Evolutionary conservation across 2,329 filamentous ascomycete species (phyloP), one percentile per base, ranked within the genome.

Genomic region (Exophiala mesophila): DNA sequence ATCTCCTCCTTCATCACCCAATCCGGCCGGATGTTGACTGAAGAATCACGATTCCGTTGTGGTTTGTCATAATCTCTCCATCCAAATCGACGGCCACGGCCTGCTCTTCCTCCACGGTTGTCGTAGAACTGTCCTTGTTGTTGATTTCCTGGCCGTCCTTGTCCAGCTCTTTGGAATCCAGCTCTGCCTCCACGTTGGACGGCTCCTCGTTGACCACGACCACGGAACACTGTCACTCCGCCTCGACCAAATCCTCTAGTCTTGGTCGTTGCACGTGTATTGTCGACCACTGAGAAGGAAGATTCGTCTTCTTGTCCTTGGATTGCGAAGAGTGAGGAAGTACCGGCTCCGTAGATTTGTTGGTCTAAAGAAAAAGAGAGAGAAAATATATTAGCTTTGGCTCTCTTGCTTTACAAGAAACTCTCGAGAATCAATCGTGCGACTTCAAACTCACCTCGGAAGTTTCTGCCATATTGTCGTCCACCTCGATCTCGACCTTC

Each of bases 61-160:
- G 92, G 92, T 81, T 97, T 97, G 73, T 98, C 92, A 64, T 88
- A 95, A 65, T 98, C 92, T 71, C 92, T 94, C 90, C 92, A 97
- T 63, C 92, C 92, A 61, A 96, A 96, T 57, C 92, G 82, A 55
- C 92, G 83, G 38, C 87, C 85, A 53, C 85, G 73, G 33, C 81
- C 80, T 58, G 82, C 81, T 41, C 82, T 76, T 39, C 77, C 83
- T 47, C 76, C 74, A 50, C 82, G 76, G 61, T 79, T 79, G 59
- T 92, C 85, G 61, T 88, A 87, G 56, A 75, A 75, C 49, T 72
- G 69, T 43, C 63, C 62, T 54, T 77, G 77, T 56, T 78, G 74
- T 59, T 86, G 80, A 40, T 80, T 83, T 59, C 80, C 77, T 52
- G 80, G 67, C 38, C 73, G 76, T 38, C 73, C 76, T 49, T 77